Evolutionary conservation across 331 rosid species (phyloP).

Genomic region (Malus hybrid): DNA sequence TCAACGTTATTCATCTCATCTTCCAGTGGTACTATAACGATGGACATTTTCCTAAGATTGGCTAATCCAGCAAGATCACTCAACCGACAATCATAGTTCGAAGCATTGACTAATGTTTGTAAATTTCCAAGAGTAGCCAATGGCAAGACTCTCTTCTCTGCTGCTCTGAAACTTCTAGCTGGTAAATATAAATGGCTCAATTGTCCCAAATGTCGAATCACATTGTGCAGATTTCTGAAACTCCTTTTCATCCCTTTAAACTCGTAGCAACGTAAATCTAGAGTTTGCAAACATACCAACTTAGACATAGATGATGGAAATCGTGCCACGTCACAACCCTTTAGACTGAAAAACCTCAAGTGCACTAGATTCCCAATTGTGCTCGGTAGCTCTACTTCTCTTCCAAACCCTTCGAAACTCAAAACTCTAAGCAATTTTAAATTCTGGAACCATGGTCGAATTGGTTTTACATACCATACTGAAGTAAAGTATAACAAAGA

Average conservation of each 20-base stretch:
- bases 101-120: neutral
- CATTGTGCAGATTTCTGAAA: neutral
- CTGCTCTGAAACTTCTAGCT: rapidly evolving
- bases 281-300: constrained; percentile 33
- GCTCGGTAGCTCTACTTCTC: rapidly evolving
- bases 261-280: constrained; percentile 9
- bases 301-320: constrained; percentile 36
- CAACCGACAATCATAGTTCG: too few species aligned
- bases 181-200: constrained; percentile 46
- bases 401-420: constrained; percentile 15
- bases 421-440: constrained; percentile 36
- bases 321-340: rapidly evolving
- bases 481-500: neutral
- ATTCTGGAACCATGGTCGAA: neutral
- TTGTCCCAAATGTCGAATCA: constrained; percentile 21
- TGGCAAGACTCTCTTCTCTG: neutral
- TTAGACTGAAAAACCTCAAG: neutral
- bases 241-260: neutral
- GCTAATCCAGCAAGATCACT: neutral
- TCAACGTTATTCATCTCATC: neutral
- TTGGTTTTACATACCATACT: too few species aligned
- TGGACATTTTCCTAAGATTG: neutral
- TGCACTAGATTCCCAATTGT: constrained; percentile 23
- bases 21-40: too few species aligned
- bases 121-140: neutral